Base-by-base conservation (phyloP, 345 rosid species). In the Adansonia digitata region DNA sequence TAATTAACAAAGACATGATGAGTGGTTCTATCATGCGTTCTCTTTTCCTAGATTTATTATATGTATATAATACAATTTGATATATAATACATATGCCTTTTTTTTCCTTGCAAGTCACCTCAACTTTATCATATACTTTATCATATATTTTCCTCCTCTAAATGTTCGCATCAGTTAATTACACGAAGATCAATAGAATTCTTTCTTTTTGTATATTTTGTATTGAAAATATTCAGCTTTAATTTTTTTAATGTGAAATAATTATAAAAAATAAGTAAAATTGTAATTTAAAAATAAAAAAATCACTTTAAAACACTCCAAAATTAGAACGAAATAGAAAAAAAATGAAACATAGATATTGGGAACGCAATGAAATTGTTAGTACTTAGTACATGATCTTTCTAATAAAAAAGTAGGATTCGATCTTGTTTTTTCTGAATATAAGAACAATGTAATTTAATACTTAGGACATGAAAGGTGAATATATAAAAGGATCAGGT, bases 1-100 rank as follows among this genome's bases (percentile, higher is more conserved):
- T 52, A n/a, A 37, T 7, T 68, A 63, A 29, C 15, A 68, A 53
- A 42, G 48, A 67, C 77, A 63, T 67, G 71, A 80, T 67, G 71
- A 80, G 69, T 72, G 78, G 70, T 42, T 55, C 72, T 17, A 61
- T 69, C 76, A 80, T 73, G 81, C 37, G 75, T 74, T 22, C 29
- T 35, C 63, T 57, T 66, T 61, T 63, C 5, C 39, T 56, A 51
- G 17, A 59, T 68, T 10, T 0, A 22, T 55, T 55, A 43, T 52
- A 8, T n/a, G n/a, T n/a, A n/a, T n/a, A n/a, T n/a, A n/a, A n/a
- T n/a, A n/a, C n/a, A n/a, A n/a, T n/a, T n/a, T n/a, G n/a, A 15
- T 20, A 52, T 20, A 52, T 20, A 42, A n/a, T 77, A 63, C 37
- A 70, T 20, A 17, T 51, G 31, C 27, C 49, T 5, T 24, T 56